Evolutionary conservation across 371 early-diverging fungal species (phyloP).

Genomic region (Mortierella sp.): DNA sequence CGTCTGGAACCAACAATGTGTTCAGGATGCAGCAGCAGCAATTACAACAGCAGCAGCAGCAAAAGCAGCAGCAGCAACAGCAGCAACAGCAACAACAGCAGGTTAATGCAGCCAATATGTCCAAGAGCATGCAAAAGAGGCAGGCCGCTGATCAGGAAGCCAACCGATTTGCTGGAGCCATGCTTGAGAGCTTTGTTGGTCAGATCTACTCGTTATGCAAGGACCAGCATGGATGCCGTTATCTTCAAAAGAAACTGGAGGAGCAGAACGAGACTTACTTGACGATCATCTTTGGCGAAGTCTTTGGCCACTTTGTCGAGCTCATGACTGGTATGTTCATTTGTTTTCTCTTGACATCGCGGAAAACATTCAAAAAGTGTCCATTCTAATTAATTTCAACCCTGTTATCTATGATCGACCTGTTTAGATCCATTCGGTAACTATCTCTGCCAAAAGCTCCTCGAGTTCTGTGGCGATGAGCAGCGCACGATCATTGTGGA

Average conservation of each 20-base stretch:
- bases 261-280: constrained; percentile 75
- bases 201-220: constrained; percentile 85
- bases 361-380: too few relatives aligned
- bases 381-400: neutral
- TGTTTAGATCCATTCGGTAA: constrained; percentile 87
- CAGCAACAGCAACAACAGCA: constrained; percentile 32
- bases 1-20: constrained; percentile 22
- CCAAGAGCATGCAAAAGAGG: constrained; percentile 53
- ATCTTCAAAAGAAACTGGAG: constrained; percentile 87
- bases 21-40: constrained; percentile 37
- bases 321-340: constrained; percentile 80
- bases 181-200: constrained; percentile 77
- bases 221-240: constrained; percentile 94
- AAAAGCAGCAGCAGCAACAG: constrained; percentile 47
- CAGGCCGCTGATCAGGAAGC: constrained; percentile 57
- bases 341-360: neutral
- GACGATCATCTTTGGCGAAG: constrained; percentile 79
- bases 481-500: constrained; percentile 83
- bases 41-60: constrained; percentile 34
- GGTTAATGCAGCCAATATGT: constrained; percentile 9
- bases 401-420: neutral
- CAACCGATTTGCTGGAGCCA: constrained; percentile 75
- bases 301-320: constrained; percentile 79
- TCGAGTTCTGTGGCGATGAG: constrained; percentile 82
- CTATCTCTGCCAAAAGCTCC: constrained; percentile 90